Evolutionary conservation across 2,329 filamentous ascomycete species (phyloP).

Genomic region (Apiospora aurea): DNA sequence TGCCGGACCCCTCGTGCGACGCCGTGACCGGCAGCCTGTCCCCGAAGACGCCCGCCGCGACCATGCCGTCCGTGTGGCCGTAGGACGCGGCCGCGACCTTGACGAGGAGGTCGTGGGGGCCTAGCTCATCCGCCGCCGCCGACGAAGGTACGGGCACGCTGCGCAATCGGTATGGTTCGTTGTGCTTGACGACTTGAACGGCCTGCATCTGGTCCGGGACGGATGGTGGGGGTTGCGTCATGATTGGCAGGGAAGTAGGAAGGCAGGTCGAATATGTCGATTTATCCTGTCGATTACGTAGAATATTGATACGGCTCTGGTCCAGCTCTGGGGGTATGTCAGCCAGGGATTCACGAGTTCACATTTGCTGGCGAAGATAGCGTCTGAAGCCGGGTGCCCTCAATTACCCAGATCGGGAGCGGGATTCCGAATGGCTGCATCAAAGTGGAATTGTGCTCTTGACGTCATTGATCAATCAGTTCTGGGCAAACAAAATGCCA

Average conservation of each 20-base stretch:
- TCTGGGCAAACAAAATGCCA: too few relatives aligned
- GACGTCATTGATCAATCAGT: background rate
- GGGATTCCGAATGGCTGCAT: background rate
- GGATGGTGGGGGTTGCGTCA: constrained; percentile 2
- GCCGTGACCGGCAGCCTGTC: constrained; percentile 58
- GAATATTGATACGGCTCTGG: background rate
- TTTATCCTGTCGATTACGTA: background rate
- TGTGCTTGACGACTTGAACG: constrained; percentile 49
- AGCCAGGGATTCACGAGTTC: too few relatives aligned
- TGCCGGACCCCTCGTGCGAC: constrained; percentile 65
- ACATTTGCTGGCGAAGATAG: too few relatives aligned
- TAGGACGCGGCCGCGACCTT: constrained; percentile 66
- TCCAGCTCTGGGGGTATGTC: too few relatives aligned
- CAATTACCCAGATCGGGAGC: background rate
- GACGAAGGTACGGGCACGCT: constrained; percentile 53
- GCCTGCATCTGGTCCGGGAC: constrained; percentile 42
- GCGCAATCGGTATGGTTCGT: constrained; percentile 61
- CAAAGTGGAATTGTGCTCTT: background rate
- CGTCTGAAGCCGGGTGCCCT: too few relatives aligned
- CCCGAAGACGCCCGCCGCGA: constrained; percentile 55
- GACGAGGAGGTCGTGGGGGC: constrained; percentile 62
- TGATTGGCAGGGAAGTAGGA: background rate
- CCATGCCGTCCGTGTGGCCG: constrained; percentile 69
- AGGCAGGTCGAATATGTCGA: background rate
- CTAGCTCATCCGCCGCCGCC: constrained; percentile 39